Base-by-base conservation (phyloP, 2,329 filamentous ascomycete species). In the Pyrenophora seminiperda region DNA sequence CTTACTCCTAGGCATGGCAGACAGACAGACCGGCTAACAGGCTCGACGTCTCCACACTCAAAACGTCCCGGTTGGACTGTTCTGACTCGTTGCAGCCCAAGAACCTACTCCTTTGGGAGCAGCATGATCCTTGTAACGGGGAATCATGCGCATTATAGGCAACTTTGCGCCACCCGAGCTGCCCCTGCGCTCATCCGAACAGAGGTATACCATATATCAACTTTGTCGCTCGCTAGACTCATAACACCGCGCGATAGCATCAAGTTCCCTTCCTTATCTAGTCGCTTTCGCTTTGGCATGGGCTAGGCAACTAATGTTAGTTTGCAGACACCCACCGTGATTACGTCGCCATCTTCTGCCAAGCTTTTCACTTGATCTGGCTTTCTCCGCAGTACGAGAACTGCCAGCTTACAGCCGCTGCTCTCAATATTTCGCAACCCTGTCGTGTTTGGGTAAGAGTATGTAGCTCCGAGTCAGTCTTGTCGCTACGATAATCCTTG, bases 31-130 rank as follows among this genome's bases (percentile, higher is more conserved):
- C 30, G 38, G 14, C 38, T 33, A 39, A 17, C 41, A 39, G 38
- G 22, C 44, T 38, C 37, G 44, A 18, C 22, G 31, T 41, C 39
- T 32, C 50, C 40, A 44, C 44, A 42, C 33, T 15, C 39, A 50
- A 50, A 44, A 27, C 40, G 32, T 41, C 39, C 33, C 32, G 38
- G 27, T 18, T 27, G 24, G 24, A 27, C 24, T 27, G 10, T 29
- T 39, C 32, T 47, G 41, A 51, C 56, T 53, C 43, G 49, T 37
- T 29, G 31, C 42, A 38, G 18, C 40, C 32, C 36, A 13, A 20
- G 10, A 39, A 41, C 20, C 20, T 41, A 31, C 42, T 34, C 14
- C 32, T 27, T 54, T 36, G 31, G 22, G 20, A 33, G 33, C 33
- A 44, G 39, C 42, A 37, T 36, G 14, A 47, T 40, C 33, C 27